Conservation (phyloP, 2,329 filamentous ascomycete species). For the Aspergillus ibericus region DNA sequence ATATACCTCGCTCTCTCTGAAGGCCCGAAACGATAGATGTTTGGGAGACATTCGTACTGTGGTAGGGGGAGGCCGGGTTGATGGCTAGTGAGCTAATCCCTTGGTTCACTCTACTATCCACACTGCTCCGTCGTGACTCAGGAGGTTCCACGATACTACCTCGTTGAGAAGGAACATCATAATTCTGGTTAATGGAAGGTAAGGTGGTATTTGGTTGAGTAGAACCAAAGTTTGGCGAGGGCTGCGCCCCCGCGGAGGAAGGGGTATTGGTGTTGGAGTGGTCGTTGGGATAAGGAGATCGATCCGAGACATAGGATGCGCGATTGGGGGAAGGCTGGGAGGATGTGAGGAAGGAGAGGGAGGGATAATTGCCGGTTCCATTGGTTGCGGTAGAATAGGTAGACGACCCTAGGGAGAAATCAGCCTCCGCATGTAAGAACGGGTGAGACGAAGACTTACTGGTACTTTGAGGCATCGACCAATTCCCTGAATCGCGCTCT, state of each 20-base stretch:
- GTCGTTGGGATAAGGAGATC: slow-evolving; percentile 44
- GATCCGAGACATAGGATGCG: slow-evolving; percentile 40
- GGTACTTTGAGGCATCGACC: slow-evolving; percentile 60
- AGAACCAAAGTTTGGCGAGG: slow-evolving; percentile 40
- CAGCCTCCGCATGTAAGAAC: slow-evolving; percentile 20
- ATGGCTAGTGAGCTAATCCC: slow-evolving; percentile 50
- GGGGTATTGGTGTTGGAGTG: slow-evolving; percentile 34
- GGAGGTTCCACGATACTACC: slow-evolving; percentile 42
- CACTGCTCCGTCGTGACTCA: slow-evolving; percentile 51
- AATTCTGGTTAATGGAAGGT: slow-evolving; percentile 61
- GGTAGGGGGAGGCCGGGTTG: slow-evolving; percentile 49
- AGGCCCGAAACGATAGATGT: slow-evolving; percentile 46
- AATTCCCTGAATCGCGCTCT: slow-evolving; percentile 60
- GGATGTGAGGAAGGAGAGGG: slow-evolving; percentile 45
- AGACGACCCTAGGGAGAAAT: slow-evolving; percentile 43
- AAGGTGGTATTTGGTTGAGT: slow-evolving; percentile 47
- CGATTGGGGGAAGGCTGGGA: slow-evolving; percentile 49
- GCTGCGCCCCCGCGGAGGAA: slow-evolving; percentile 40
- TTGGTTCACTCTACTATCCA: slow-evolving; percentile 52
- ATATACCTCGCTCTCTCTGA: slow-evolving; percentile 45
- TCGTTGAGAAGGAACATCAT: slow-evolving; percentile 51
- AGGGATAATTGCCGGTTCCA: slow-evolving; percentile 45
- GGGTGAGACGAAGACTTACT: slow-evolving; percentile 42
- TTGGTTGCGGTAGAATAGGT: slow-evolving; percentile 51
- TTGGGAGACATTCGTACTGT: slow-evolving; percentile 49